Evolutionary conservation across 2,329 filamentous ascomycete species (phyloP).

Genomic region (Claviceps arundinis): DNA sequence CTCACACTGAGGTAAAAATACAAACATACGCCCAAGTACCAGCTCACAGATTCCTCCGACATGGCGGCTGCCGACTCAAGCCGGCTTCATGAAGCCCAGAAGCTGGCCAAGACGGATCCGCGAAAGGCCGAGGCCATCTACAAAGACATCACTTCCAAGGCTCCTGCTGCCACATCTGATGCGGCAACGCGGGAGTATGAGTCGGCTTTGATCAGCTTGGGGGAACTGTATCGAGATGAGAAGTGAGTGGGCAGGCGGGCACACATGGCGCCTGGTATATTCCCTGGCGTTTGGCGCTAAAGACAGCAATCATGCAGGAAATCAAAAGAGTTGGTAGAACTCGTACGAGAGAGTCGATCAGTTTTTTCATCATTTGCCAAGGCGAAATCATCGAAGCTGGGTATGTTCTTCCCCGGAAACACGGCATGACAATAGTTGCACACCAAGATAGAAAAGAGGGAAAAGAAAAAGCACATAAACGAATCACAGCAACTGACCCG

Average conservation of each 20-base stretch:
- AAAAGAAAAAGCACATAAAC: not conserved
- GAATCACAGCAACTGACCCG: not conserved
- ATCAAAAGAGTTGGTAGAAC: conserved; percentile 70
- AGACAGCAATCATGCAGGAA: conserved; percentile 37
- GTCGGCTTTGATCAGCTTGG: conserved; percentile 71
- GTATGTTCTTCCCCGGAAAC: conserved; percentile 39
- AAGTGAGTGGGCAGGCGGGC: conserved; percentile 40
- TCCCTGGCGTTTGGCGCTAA: conserved; percentile 1
- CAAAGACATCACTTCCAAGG: conserved; percentile 77
- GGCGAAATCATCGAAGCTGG: conserved; percentile 95
- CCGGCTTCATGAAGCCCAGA: conserved; percentile 78
- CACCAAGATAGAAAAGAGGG: not conserved
- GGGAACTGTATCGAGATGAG: conserved; percentile 84
- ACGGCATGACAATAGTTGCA: not conserved
- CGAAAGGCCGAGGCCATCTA: conserved; percentile 76
- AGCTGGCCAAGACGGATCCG: conserved; percentile 67
- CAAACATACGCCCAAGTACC: not conserved
- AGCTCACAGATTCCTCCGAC: conserved; percentile 6
- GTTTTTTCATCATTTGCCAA: conserved; percentile 94
- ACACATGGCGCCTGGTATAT: not conserved
- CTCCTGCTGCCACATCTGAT: conserved; percentile 71
- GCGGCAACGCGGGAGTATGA: conserved; percentile 85
- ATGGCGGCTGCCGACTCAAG: conserved; percentile 48
- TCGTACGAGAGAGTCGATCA: conserved; percentile 80
- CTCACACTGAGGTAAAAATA: not conserved